Base-by-base conservation (phyloP, 1,139 yeast genomes). In the Meyerozyma sp. region DNA sequence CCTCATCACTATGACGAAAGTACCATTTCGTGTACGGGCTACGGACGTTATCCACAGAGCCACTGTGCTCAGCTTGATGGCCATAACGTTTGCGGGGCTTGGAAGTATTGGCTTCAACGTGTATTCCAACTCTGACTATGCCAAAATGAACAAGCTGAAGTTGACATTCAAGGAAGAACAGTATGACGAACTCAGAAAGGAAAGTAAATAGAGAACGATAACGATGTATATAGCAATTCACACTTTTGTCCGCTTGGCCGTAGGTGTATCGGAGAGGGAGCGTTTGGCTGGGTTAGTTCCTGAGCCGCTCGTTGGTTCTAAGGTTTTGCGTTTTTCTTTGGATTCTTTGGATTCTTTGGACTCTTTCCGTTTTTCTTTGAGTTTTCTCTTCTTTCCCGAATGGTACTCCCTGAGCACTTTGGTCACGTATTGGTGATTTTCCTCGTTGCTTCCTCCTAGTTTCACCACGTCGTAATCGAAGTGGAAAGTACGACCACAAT, bases 1-100 rank as follows among this genome's bases (percentile, higher is more conserved):
- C 37, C 10, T 39, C 14, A 49, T 23, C 37, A 67, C 63, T 68
- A 48, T 59, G 43, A 54, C 61, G 45, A 68, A 61, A 57, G 70
- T 71, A 49, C 78, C 77, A 42, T 61, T 68, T 40, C 58, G 66
- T 43, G 78, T 71, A 32, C 73, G 77, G 59, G 52, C 58, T 32
- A 59, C 65, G 43, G 65, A 60, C 44, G 59, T 57, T 36, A 50
- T 60, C 35, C 65, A 60, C 50, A 57, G 65, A 53, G 50, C 57
- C 28, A 49, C 60, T 13, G 65, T 60, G 26, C 57, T 58, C 32
- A 58, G 62, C 6, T 55, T 60, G 41, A 55, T 59, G 32, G 65
- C 63, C 3, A 65, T 72, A 52, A 67, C 71, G 52, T 66, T 68
- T 42, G 64, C 69, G 43, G 77, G 77, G 14, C 44, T 44, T 27